These are phyloP conservation scores for Caulochytrium protostelioides DNA, from an alignment of 371 early-diverging fungal species.

Conservation along the genomic window DNA sequence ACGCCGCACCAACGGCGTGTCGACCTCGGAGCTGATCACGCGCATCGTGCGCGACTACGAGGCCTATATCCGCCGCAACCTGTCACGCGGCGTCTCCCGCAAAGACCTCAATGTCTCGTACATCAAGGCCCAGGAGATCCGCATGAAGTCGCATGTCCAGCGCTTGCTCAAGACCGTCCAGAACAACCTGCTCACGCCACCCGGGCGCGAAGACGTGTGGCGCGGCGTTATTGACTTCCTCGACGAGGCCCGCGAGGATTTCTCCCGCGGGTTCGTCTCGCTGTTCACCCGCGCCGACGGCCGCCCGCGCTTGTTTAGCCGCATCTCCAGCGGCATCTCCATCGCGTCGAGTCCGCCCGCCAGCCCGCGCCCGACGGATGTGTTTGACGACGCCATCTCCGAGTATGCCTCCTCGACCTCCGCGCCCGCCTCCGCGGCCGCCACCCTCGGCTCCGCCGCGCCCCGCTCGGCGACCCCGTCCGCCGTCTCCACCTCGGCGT, in stretches of 20 bases:
- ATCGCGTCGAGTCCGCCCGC: background rate
- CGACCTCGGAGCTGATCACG: conserved; percentile 86
- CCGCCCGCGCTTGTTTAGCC: too few relatives aligned
- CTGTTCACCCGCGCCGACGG: too few relatives aligned
- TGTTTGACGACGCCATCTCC: background rate
- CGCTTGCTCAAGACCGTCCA: conserved; percentile 37
- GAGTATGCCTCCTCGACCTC: background rate
- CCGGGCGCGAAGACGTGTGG: too few relatives aligned
- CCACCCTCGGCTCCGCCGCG: background rate
- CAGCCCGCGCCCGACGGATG: background rate
- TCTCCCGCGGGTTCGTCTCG: too few relatives aligned
- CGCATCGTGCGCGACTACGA: conserved; percentile 90
- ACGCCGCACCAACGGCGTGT: conserved; percentile 77
- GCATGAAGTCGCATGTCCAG: conserved; percentile 45
- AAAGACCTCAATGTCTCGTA: conserved; percentile 50
- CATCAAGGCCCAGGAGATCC: conserved; percentile 43
- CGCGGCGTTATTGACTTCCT: too few relatives aligned
- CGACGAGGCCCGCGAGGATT: too few relatives aligned
- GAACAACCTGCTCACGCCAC: conserved; percentile 36
- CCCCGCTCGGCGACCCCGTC: too few relatives aligned
- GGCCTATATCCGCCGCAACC: conserved; percentile 69
- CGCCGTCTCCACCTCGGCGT: background rate
- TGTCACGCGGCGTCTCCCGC: conserved; percentile 72
- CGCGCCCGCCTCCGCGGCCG: background rate
- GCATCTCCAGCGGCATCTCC: background rate